Base-by-base conservation (phyloP, 2,329 filamentous ascomycete species). In the Penicillium sp. region DNA sequence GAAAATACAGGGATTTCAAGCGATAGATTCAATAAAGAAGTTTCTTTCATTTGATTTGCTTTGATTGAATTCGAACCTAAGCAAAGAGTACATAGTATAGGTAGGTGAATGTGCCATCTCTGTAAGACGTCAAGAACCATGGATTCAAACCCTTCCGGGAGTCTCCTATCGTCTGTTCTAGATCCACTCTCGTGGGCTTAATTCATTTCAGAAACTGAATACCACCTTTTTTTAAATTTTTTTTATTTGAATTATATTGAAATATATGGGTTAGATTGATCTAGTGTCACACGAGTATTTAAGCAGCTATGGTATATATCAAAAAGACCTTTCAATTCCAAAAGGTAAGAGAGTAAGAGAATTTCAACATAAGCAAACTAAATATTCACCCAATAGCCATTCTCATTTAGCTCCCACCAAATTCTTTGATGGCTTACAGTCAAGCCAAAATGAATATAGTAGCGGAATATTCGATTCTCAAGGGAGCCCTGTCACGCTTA, bases 401-500 rank as follows among this genome's bases (percentile, higher is more conserved):
- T 33, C 52, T 25, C 49, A 29, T 25, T 37, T n/a, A 57, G 50
- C 44, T 35, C 50, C 58, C 44, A 50, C 54, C 45, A 29, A 56
- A 51, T 44, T 50, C 44, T 54, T 44, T 29, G 45, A 49, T 19
- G 45, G 9, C 26, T 31, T 10, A 11, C 25, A 5, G 29, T 47
- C 16, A 47, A n/a, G 10, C 31, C 11, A 37, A 14, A 37, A 16
- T 11, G 13, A n/a, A 37, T 23, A 50, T 14, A 50, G 4, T 13
- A 9, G 11, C 16, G n/a, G n/a, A 14, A 35, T 19, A 5, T 8
- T 33, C 31, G 31, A 16, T 14, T 33, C 19, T 3, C 27, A 29
- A 29, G 9, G 1, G 27, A 29, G 27, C 27, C 27, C 27, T 11
- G 27, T 29, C 27, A 29, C 11, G 27, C 21, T 67, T 54, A 75